Evolutionary conservation across 2,329 filamentous ascomycete genomes (phyloP).

Genomic region (Neocatenulostroma microsporum): DNA sequence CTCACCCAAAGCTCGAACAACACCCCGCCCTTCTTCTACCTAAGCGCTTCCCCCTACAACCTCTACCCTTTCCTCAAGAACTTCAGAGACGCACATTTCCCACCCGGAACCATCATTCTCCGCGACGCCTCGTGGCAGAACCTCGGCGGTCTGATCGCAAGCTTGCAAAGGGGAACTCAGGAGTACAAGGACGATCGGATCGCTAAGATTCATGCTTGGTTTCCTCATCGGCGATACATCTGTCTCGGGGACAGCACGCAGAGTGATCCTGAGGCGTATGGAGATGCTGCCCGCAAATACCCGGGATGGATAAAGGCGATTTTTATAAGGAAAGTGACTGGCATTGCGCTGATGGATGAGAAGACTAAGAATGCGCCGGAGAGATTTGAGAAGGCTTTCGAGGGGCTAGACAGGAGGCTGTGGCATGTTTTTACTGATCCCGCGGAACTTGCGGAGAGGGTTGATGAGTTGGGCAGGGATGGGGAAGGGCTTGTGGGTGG

Average conservation of each 20-base stretch:
- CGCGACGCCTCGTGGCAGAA: conserved; percentile 84
- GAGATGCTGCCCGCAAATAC: conserved; percentile 61
- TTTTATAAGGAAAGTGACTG: conserved; percentile 74
- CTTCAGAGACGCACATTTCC: conserved; percentile 66
- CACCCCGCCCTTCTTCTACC: conserved; percentile 74
- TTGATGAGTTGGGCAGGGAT: conserved; percentile 30
- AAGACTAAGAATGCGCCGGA: conserved; percentile 60
- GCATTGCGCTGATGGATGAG: conserved; percentile 63
- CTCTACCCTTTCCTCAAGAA: conserved; percentile 76
- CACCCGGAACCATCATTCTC: conserved; percentile 71
- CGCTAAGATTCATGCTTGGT: conserved; percentile 66
- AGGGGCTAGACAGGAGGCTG: conserved; percentile 57
- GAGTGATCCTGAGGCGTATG: conserved; percentile 83
- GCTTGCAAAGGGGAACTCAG: conserved; percentile 71
- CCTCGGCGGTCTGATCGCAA: conserved; percentile 67
- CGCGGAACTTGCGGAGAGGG: conserved; percentile 48
- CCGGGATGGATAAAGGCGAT: conserved; percentile 75
- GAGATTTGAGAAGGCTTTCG: conserved; percentile 77
- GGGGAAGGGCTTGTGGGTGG: no score
- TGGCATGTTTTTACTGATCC: conserved; percentile 84
- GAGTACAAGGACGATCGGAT: conserved; percentile 80
- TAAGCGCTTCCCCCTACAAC: conserved; percentile 90
- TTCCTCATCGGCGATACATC: conserved; percentile 72
- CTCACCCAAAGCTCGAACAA: neutral
- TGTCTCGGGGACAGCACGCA: conserved; percentile 88